A percentile compares a stretch with the other conserved stretches of the same genome.
Evolutionary conservation across 2,329 filamentous ascomycete genomes (phyloP).

Genomic region (Cladosporium austrohemisphaericum): DNA sequence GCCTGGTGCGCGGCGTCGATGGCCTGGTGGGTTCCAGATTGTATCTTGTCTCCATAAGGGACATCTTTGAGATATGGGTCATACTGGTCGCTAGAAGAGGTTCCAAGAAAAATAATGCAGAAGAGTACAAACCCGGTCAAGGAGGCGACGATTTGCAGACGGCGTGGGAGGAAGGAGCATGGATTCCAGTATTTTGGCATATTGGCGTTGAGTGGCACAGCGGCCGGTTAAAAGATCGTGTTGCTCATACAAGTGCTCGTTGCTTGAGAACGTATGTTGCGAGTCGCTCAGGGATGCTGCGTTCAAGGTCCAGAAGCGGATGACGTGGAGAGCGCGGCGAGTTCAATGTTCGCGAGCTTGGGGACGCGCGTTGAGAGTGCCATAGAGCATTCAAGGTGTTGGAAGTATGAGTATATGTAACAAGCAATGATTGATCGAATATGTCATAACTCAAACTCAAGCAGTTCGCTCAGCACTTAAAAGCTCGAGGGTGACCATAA

Average conservation of each 20-base stretch:
- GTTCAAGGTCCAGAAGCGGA: background rate
- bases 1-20: slow-evolving; percentile 37
- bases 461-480: too few relatives aligned
- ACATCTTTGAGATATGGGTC: slow-evolving; percentile 31
- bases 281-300: slow-evolving; percentile 5
- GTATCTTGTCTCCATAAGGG: slow-evolving; percentile 34
- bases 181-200: slow-evolving; percentile 30
- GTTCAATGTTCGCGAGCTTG: too few relatives aligned
- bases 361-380: too few relatives aligned
- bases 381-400: too few relatives aligned
- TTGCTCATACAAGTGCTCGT: slow-evolving; percentile 5
- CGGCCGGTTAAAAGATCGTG: background rate
- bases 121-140: slow-evolving; percentile 38
- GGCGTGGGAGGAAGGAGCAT: slow-evolving; percentile 41
- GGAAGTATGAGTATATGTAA: too few relatives aligned
- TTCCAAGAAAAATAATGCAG: slow-evolving; percentile 35
- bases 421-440: too few relatives aligned
- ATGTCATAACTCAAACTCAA: too few relatives aligned
- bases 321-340: too few relatives aligned
- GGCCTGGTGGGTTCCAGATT: slow-evolving; percentile 38
- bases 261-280: background rate
- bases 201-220: slow-evolving; percentile 1
- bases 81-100: slow-evolving; percentile 26
- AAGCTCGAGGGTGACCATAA: too few relatives aligned
- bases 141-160: slow-evolving; percentile 44